phyloP scores from a whole-genome alignment of 768 basidiomycete genomes.

The Trametes cinnabarina region DNA sequence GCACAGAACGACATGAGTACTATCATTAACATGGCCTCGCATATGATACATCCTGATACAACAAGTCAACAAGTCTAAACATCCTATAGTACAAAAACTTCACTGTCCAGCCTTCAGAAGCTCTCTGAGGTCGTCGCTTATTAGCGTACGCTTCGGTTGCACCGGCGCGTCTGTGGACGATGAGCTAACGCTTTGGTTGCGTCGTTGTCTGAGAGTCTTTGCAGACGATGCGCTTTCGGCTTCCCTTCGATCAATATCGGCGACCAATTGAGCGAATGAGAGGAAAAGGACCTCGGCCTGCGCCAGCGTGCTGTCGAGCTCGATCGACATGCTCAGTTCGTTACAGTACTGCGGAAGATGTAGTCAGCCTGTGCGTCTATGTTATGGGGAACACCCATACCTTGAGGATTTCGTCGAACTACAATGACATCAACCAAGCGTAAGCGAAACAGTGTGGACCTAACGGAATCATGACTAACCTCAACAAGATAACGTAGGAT shows the following conservation, averaged over 20 bases:
- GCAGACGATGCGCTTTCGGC: constrained; percentile 45
- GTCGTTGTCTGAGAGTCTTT: constrained; percentile 36
- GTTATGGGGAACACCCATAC: constrained; percentile 30
- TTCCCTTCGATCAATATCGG: constrained; percentile 81
- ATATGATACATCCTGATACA: constrained; percentile 17
- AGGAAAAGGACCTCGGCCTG: constrained; percentile 97
- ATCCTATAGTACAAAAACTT: constrained; percentile 8
- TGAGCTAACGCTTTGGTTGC: constrained; percentile 5
- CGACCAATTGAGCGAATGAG: constrained; percentile 84
- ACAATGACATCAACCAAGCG: background rate
- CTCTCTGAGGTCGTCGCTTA: constrained; percentile 64
- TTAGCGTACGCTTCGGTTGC: constrained; percentile 37
- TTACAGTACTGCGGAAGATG: constrained; percentile 70
- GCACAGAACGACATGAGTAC: background rate
- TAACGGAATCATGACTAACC: constrained; percentile 45
- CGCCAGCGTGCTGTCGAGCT: constrained; percentile 90
- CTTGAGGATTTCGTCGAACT: constrained; percentile 85
- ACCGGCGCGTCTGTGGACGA: constrained; percentile 26
- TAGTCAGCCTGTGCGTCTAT: background rate
- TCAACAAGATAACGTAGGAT: constrained; percentile 94
- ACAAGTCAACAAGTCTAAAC: constrained; percentile 9
- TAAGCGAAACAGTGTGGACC: no score
- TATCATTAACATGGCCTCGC: background rate
- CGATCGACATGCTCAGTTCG: constrained; percentile 94
- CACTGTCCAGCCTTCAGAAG: constrained; percentile 50